Evolutionary conservation across 768 basidiomycete species (phyloP), one percentile per base, ranked within the genome.

Genomic region (Guyanaporus albipodus): DNA sequence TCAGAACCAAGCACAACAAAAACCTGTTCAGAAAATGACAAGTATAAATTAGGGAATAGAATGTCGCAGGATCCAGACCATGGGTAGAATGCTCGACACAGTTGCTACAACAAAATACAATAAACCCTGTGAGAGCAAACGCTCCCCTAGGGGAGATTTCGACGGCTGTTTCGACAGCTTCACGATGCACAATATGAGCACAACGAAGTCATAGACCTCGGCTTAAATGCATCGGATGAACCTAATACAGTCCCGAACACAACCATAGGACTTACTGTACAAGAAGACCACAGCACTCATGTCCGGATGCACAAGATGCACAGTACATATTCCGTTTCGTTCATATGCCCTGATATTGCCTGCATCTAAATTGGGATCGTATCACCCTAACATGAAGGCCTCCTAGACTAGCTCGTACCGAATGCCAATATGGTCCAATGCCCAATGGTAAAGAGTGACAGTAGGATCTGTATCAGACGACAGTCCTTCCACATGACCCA

Each of bases 401-500:
- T 8, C 5, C 8, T 14, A 23, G 29, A 38, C 2, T 28, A 17
- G n/a, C 14, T 8, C 44, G 8, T 38, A 58, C 63, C 40, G 8
- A 58, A 6, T 7, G 34, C 43, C 10, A 63, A 37, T 7, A 56
- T 27, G 5, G 44, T 39, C 58, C 62, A 63, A 12, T 63, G 63
- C n/a, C 58, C 63, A n/a, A 60, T 41, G 60, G 39, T n/a, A 12
- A 53, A 3, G 5, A 54, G 6, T 19, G 29, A 7, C 5, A 63
- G 27, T 18, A 65, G 6, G 8, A 28, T 2, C 18, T 59, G 48
- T 21, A 63, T 46, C 4, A 24, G 26, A 26, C 38, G 46, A 1
- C 52, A 53, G 15, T 42, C 15, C 33, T 44, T 58, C 62, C 63
- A 63, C 23, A 63, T 52, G n/a, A 60, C 39, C 63, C 63, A 64